Percentiles rank a stretch among this genome's conserved stretches.
phyloP scores from a whole-genome alignment of 1,284 basidiomycete genomes.

The Afroboletus lepidellus region DNA sequence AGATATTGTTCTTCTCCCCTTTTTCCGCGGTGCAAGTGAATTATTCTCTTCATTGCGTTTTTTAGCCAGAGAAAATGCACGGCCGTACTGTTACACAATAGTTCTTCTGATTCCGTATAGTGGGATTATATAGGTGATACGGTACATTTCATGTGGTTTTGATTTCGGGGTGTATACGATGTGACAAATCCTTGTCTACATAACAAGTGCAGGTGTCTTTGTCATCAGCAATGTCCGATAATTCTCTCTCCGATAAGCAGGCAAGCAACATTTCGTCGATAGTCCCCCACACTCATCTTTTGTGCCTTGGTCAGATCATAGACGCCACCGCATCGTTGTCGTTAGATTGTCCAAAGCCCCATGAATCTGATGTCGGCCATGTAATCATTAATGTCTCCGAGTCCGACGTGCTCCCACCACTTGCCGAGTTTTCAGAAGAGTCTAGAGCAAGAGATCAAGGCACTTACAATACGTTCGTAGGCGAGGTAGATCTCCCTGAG shows the following conservation, averaged over 20 bases:
- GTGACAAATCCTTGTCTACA: too few relatives aligned
- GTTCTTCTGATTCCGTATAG: background rate
- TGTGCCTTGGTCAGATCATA: conserved; percentile 3
- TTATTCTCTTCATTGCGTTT: background rate
- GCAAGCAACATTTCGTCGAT: background rate
- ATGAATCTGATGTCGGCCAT: background rate
- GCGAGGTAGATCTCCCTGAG: conserved; percentile 63
- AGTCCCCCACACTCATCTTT: background rate
- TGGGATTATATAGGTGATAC: background rate
- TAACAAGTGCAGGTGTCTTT: too few relatives aligned
- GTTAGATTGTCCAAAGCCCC: background rate
- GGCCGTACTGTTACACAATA: background rate
- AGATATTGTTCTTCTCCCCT: background rate
- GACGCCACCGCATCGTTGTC: conserved; percentile 3
- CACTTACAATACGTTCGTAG: conserved; percentile 46
- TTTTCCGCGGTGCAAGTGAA: background rate
- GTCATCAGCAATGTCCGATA: conserved; percentile 4
- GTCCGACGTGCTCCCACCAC: background rate
- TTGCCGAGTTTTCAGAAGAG: background rate
- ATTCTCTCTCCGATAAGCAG: background rate
- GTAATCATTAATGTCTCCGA: conserved; percentile 1
- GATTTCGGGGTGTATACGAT: too few relatives aligned
- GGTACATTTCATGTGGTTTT: background rate
- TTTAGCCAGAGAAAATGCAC: background rate
- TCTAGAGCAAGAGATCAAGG: background rate